A percentile compares a stretch with the other conserved stretches of the same genome.
Evolutionary conservation across 169 alveolate species (phyloP).

Genomic region (Plasmodium relictum): DNA sequence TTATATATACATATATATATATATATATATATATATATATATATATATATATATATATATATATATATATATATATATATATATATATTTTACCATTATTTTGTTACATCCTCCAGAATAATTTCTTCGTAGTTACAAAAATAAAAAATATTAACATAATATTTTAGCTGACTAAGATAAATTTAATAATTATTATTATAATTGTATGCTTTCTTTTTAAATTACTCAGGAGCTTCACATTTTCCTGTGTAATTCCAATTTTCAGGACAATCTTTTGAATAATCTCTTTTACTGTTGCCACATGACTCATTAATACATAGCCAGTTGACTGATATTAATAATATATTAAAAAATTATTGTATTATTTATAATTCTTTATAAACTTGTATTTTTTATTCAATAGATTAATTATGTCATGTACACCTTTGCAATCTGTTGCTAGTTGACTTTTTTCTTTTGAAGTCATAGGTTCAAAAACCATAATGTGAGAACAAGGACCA

Average conservation of each 20-base stretch:
- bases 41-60: neutral
- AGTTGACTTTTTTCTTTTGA: constrained; percentile 65
- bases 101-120: constrained; percentile 64
- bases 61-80: neutral
- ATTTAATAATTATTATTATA: neutral
- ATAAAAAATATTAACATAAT: constrained; percentile 3
- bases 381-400: neutral
- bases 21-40: neutral
- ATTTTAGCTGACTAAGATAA: no score
- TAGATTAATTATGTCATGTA: neutral
- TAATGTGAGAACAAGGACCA: constrained; percentile 68
- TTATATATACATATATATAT: neutral
- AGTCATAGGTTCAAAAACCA: constrained; percentile 58
- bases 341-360: neutral
- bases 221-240: constrained; percentile 73
- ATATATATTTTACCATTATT: constrained; percentile 31
- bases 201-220: neutral
- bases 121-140: constrained; percentile 33
- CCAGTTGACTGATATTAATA: constrained; percentile 34
- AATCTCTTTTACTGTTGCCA: constrained; percentile 58
- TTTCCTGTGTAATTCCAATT: constrained; percentile 65
- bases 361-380: neutral
- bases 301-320: constrained; percentile 56
- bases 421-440: constrained; percentile 62
- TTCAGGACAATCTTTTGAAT: constrained; percentile 58